Evolutionary conservation across 1,284 basidiomycete species (phyloP).

Genomic region (Melanopsichium pennsylvanicum): DNA sequence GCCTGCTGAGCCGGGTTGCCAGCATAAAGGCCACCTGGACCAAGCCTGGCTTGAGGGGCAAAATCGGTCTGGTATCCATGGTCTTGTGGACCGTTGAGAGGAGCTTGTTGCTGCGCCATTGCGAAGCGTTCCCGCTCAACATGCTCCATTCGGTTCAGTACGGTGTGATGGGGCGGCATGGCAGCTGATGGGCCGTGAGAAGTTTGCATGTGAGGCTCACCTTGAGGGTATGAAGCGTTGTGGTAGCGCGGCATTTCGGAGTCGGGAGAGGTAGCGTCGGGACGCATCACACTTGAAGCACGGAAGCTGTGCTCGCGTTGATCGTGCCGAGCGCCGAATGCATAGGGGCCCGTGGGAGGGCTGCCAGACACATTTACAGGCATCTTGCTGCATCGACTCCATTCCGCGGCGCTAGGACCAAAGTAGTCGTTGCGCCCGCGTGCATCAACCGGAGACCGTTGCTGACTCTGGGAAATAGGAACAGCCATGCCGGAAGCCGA

Average conservation of each 20-base stretch:
- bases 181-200: constrained; percentile 5
- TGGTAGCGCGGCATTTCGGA: constrained; percentile 13
- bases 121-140: constrained; percentile 29
- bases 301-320: constrained; percentile 16
- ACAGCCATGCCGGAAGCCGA: constrained; percentile 36
- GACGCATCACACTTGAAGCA: constrained; percentile 5
- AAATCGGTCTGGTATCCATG: constrained; percentile 29
- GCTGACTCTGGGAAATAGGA: constrained; percentile 7
- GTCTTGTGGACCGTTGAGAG: constrained; percentile 7
- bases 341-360: constrained; percentile 6
- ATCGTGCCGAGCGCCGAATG: constrained; percentile 4
- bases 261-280: constrained; percentile 11
- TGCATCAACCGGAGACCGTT: constrained; percentile 22
- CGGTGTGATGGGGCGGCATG: constrained; percentile 1
- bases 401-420: constrained; percentile 14
- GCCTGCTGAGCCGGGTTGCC: constrained; percentile 15
- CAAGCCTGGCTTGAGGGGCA: constrained; percentile 10
- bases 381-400: constrained; percentile 10
- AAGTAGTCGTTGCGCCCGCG: constrained; percentile 40
- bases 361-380: constrained; percentile 10
- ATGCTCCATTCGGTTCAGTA: constrained; percentile 14
- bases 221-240: not conserved
- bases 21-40: constrained; percentile 5
- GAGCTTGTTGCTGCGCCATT: constrained; percentile 25
- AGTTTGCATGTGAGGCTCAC: constrained; percentile 2